Evolutionary conservation across 176 grass and related monocot genomes (phyloP), one percentile per base, ranked within the genome.

Genomic region (Ananas comosus): DNA sequence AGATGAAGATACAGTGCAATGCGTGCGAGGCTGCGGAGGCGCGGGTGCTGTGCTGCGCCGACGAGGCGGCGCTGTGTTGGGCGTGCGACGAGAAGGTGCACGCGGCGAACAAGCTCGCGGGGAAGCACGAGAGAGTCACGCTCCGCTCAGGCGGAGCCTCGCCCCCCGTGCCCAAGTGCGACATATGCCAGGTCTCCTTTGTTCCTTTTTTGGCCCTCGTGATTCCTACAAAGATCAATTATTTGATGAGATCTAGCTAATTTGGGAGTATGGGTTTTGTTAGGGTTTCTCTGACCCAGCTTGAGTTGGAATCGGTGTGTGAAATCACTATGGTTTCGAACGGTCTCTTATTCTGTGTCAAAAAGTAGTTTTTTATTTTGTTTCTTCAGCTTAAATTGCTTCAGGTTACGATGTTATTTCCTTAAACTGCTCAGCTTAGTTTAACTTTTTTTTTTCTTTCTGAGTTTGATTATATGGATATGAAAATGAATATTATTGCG

Each of bases 1-100:
- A 65, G 70, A 99, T 93, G 94, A 99, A 93, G 78, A 84, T 99
- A 65, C 82, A 92, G 54, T 99, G 94, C 82, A 93, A 86, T 28
- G 84, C 87, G 21, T 99, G 94, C 81, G 89, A 90, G 78, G 90
- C 84, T 49, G 90, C 94, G 18, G 87, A 91, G 87, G 95, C 95
- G 51, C 56, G 64, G 51, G 82, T 99, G 25, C 80, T 99, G 25
- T 99, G 95, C 80, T 94, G 87, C 79, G 95, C 90, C 33, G 95
- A 99, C 85, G 95, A 99, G 82, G 95, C 95, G 57, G 90, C 87
- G 65, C 89, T 99, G 1, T 99, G 95, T 70, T 78, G 74, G 63
- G 66, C 77, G 59, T 99, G 95, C 74, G 95, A 99, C 68, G 84
- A 82, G 72, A 78, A 79, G 63, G 90, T 99, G 17, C 95, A 99